Evolutionary conservation across 2,329 filamentous ascomycete genomes (phyloP), one percentile per base, ranked within the genome.

Genomic region (Capronia americana): DNA sequence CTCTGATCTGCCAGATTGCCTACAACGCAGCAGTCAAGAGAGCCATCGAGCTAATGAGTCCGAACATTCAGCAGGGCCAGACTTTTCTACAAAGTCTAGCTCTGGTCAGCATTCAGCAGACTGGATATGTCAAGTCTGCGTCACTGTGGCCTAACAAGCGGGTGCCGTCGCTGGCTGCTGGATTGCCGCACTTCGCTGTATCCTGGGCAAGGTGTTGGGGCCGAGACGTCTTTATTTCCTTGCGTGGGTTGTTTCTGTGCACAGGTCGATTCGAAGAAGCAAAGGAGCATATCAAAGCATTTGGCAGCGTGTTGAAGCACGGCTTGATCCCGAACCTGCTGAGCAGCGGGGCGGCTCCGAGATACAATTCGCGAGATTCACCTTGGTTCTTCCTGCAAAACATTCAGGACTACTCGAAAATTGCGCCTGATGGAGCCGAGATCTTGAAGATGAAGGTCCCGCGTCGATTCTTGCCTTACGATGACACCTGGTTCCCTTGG

Each of bases 171-270:
- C 84, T 99, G 72, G 94, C 95, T 20, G 95, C 95, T 34, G 95
- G 95, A 17, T 82, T 99, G 55, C 95, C 95, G 41, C 95, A 99
- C 78, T 99, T 99, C 75, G 87, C 95, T 0, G 90, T 92, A 8
- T 90, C 93, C 73, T 99, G 95, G 93, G 93, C 94, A 57, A 87
- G 95, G 73, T 97, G 94, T 78, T 99, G 95, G 95, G 95, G 96
- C 7, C 90, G 95, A 63, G 95, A 99, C 77, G 92, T 97, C 12
- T 98, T 97, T 78, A 99, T 99, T 70, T 95, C 95, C 14, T 87
- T 97, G 48, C 90, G 95, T 58, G 95, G 95, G 51, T 84, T 99
- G n/a, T 92, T 92, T 72, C 86, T 99, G 41, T 93, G 92, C 48
- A 98, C 94, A 11, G 92, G 93, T 1, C 89, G 95, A 8, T 97